A percentile compares a stretch with the other conserved stretches of the same genome.
These are phyloP conservation scores for Xylaria sp. DNA, from an alignment of 2,329 filamentous ascomycete species.

Conservation along the genomic window DNA sequence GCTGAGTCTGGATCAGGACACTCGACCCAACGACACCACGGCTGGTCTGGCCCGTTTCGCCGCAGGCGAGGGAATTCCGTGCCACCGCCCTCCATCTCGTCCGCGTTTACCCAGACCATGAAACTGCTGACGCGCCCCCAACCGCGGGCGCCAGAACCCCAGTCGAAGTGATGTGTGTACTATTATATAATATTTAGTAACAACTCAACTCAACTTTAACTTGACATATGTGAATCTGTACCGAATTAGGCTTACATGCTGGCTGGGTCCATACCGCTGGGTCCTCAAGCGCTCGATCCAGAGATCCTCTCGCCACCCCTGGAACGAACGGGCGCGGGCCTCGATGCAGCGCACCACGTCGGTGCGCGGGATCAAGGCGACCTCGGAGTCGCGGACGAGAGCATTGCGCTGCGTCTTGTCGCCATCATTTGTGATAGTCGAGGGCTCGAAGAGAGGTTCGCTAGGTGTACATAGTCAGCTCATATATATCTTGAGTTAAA, in stretches of 20 bases:
- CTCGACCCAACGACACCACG: constrained; percentile 63
- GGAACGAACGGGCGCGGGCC: constrained; percentile 48
- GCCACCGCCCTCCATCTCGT: constrained; percentile 59
- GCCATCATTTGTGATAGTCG: constrained; percentile 63
- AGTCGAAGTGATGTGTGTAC: constrained; percentile 67
- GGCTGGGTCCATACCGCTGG: constrained; percentile 60
- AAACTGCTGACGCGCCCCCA: constrained; percentile 63
- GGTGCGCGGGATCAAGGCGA: constrained; percentile 63
- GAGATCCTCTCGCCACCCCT: constrained; percentile 65
- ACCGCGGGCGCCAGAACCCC: constrained; percentile 62
- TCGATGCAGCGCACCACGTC: constrained; percentile 48
- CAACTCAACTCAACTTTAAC: neutral
- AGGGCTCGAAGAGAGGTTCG: constrained; percentile 60
- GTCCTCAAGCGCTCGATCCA: constrained; percentile 65
- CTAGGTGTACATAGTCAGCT: constrained; percentile 48
- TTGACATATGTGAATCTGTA: neutral
- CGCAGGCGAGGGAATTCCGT: constrained; percentile 62
- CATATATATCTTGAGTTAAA: neutral
- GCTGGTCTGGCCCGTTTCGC: constrained; percentile 46
- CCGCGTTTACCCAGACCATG: constrained; percentile 62
- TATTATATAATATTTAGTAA: constrained; percentile 13
- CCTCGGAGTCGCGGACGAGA: constrained; percentile 62
- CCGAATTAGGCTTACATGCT: constrained; percentile 50
- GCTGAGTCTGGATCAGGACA: constrained; percentile 47
- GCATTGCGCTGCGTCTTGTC: constrained; percentile 55